These are phyloP conservation scores for Scenedesmus sp. DNA, from an alignment of 163 green algal species.

Conservation along the genomic window DNA sequence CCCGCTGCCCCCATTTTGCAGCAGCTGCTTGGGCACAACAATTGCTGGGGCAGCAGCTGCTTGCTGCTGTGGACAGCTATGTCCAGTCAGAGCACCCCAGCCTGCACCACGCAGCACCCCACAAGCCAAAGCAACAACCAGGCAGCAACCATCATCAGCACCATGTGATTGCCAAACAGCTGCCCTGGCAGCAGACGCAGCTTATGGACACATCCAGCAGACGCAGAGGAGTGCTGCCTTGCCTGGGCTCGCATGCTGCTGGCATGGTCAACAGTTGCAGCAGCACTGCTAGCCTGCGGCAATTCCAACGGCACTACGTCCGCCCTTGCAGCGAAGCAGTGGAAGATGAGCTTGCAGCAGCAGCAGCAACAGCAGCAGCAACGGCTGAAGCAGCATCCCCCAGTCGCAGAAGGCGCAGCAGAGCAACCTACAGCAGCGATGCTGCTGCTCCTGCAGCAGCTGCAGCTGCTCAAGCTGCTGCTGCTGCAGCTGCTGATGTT, in stretches of 20 bases:
- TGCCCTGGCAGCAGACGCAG: background rate
- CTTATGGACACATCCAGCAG: background rate
- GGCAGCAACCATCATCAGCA: background rate
- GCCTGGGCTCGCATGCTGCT: background rate
- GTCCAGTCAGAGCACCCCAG: background rate
- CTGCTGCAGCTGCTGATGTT: background rate
- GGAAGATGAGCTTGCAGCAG: background rate
- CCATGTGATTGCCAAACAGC: background rate
- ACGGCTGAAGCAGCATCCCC: background rate
- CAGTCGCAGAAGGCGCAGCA: background rate
- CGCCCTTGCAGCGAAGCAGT: background rate
- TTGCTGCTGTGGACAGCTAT: background rate
- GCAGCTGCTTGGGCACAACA: background rate
- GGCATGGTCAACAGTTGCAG: background rate
- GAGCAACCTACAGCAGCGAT: slow-evolving; percentile 1
- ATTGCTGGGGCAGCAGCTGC: background rate
- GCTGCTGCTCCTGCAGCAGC: background rate
- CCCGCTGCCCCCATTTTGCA: background rate
- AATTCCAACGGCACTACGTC: background rate
- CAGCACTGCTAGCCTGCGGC: background rate
- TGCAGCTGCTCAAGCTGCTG: background rate
- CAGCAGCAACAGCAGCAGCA: background rate
- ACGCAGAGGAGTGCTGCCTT: background rate
- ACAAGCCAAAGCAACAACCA: background rate
- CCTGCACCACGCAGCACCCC: background rate